Conservation (phyloP, 2,329 filamentous ascomycete genomes). For the Xylariaceae sp. region DNA sequence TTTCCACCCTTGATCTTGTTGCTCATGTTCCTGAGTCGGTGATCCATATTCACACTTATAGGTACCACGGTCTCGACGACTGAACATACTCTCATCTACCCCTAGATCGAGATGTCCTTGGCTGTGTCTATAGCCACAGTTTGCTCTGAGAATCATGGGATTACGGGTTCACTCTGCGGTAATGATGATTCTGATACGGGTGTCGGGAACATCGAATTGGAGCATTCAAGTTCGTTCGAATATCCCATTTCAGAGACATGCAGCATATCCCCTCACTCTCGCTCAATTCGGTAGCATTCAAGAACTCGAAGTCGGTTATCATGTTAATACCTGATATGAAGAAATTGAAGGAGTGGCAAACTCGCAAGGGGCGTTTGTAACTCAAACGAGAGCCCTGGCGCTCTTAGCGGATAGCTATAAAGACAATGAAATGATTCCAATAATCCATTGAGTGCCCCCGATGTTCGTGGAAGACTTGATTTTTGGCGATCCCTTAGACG, state of each 20-base stretch:
- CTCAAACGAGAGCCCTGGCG: slow-evolving; percentile 33
- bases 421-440: background rate
- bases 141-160: background rate
- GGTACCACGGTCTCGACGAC: too few relatives aligned
- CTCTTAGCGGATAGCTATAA: background rate
- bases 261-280: background rate
- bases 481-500: slow-evolving; percentile 38
- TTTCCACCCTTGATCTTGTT: background rate
- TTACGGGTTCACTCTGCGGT: background rate
- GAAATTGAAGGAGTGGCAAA: background rate
- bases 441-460: slow-evolving; percentile 31
- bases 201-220: background rate
- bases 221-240: background rate
- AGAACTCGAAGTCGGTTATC: background rate
- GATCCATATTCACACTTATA: background rate
- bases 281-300: slow-evolving; percentile 3
- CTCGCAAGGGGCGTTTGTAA: slow-evolving; percentile 20
- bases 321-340: background rate
- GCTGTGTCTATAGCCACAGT: background rate
- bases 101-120: background rate
- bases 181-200: background rate
- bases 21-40: background rate
- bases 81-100: slow-evolving; percentile 1
- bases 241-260: background rate
- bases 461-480: slow-evolving; percentile 39